These are phyloP conservation scores for Trametopsis cervina DNA, from an alignment of 768 basidiomycete species.

Conservation along the genomic window DNA sequence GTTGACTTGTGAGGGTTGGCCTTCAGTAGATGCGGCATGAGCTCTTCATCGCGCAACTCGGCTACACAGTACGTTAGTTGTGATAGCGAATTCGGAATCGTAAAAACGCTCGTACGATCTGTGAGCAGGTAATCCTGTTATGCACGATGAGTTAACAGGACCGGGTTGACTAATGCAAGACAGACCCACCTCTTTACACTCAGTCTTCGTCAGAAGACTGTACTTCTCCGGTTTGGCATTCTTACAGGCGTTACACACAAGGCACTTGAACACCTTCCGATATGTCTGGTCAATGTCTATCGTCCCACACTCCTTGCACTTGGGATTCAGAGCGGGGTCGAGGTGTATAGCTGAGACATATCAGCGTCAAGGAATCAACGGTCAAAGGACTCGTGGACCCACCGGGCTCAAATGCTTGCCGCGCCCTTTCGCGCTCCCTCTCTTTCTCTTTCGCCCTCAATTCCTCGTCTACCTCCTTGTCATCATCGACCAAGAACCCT, in stretches of 20 bases:
- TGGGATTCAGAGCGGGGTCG: constrained; percentile 69
- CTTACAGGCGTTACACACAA: constrained; percentile 88
- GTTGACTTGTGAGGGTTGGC: constrained; percentile 94
- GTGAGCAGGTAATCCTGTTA: constrained; percentile 88
- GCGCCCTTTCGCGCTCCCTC: constrained; percentile 69
- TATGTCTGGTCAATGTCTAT: constrained; percentile 83
- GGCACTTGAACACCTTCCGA: constrained; percentile 73
- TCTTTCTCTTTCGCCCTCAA: constrained; percentile 71
- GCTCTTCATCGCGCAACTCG: constrained; percentile 86
- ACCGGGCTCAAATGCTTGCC: constrained; percentile 75
- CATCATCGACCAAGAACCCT: constrained; percentile 89
- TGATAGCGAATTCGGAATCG: too few species aligned
- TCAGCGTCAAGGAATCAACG: too few species aligned
- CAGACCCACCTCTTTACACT: constrained; percentile 95
- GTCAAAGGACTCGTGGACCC: too few species aligned
- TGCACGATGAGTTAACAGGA: background rate
- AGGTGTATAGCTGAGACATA: background rate
- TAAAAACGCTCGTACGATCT: constrained; percentile 83
- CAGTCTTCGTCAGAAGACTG: constrained; percentile 93
- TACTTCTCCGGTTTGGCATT: constrained; percentile 88
- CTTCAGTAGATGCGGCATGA: constrained; percentile 88
- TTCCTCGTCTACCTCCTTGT: constrained; percentile 74
- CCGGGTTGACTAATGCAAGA: too few species aligned
- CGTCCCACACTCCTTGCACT: constrained; percentile 82
- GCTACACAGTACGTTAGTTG: too few species aligned